phyloP scores from a whole-genome alignment of 2,329 filamentous ascomycete genomes.

The Pestalotiopsis sp. region DNA sequence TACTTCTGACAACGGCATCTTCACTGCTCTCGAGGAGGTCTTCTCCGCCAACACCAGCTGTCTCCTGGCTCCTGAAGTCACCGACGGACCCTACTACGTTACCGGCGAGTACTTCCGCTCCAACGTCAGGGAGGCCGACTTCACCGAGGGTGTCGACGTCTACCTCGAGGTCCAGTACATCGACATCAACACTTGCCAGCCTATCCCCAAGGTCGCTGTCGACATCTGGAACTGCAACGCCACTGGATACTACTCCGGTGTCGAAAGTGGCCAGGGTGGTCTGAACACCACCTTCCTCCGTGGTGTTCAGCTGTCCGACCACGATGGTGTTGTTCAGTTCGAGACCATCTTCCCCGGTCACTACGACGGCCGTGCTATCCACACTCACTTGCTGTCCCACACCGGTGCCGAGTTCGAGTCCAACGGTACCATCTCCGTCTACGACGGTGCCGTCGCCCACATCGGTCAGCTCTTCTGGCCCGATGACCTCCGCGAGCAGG shows the following conservation, averaged over 20 bases:
- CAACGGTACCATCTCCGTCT: constrained; percentile 32
- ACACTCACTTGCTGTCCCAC: constrained; percentile 42
- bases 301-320: constrained; percentile 48
- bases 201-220: constrained; percentile 41
- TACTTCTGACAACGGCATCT: constrained; percentile 29
- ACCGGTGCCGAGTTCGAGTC: constrained; percentile 28
- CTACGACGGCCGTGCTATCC: constrained; percentile 38
- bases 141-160: constrained; percentile 42
- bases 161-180: constrained; percentile 49
- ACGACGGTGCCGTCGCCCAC: constrained; percentile 30
- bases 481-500: constrained; percentile 29
- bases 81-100: constrained; percentile 45
- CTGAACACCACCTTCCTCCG: constrained; percentile 48
- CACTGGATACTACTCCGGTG: constrained; percentile 33
- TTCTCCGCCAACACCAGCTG: constrained; percentile 39
- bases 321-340: constrained; percentile 49
- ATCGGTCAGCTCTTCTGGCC: constrained; percentile 36
- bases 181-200: constrained; percentile 48
- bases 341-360: constrained; percentile 50
- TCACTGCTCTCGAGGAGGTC: constrained; percentile 34
- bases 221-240: constrained; percentile 49
- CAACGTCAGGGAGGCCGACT: constrained; percentile 44
- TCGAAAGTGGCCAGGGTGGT: constrained; percentile 33
- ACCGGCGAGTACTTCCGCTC: constrained; percentile 47
- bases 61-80: constrained; percentile 36